Evolutionary conservation across 1,284 basidiomycete species (phyloP), one percentile per base, ranked within the genome.

Genomic region (Lentinus polychrous): DNA sequence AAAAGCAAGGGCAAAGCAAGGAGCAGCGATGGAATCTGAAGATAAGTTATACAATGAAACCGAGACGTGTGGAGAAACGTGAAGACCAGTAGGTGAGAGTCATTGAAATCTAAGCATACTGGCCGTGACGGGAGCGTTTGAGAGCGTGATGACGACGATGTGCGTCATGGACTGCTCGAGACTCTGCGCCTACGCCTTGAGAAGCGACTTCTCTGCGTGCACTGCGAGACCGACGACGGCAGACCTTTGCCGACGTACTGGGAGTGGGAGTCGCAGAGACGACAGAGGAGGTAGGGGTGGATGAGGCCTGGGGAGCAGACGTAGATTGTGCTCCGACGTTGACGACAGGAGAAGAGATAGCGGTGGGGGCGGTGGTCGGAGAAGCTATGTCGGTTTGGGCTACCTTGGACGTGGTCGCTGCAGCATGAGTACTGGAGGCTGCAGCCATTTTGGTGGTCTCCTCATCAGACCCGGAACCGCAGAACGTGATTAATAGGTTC

Each of bases 401-500:
- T 4, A 8, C 39, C 14, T n/a, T 41, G 22, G 32, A 22, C 12
- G 43, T 33, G 17, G 43, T 18, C 6, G 43, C 12, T 8, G 20
- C n/a, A 8, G 43, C n/a, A 17, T 20, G 37, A 20, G 18, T 22
- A n/a, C 18, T 22, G 37, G 20, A 22, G 35, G n/a, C 20, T 18
- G 46, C 24, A 32, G 43, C 12, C 14, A 12, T n/a, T 27, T 14
- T 22, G 8, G 4, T 33, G 17, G 14, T 44, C 3, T 27, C 27
- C 10, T 27, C 5, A 27, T 27, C 5, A 22, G 38, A 8, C n/a
- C 24, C 22, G 15, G 31, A 43, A 17, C 54, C 56, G 49, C 65
- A 68, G 64, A 68, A 68, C 3, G 60, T 63, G 51, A 68, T 64
- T 39, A 62, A 53, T 22, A 68, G 55, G 55, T 61, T 56, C 35